These are phyloP conservation scores for Rhizophagus clarus DNA, from an alignment of 192 early-diverging fungal genomes.

Conservation along the genomic window DNA sequence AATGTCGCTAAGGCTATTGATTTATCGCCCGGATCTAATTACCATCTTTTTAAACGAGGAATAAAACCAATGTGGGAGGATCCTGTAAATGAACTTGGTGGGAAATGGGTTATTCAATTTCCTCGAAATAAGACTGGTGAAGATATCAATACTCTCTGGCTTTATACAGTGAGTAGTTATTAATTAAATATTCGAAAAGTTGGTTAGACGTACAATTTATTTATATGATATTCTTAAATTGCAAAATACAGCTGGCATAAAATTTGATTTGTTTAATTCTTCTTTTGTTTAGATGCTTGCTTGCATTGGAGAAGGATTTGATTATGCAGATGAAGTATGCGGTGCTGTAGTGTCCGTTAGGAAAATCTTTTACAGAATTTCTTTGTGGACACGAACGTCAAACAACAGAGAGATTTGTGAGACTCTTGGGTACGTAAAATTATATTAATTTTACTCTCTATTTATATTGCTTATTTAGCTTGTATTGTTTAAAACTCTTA, in stretches of 20 bases:
- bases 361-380: slow-evolving; percentile 79
- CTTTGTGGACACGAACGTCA: slow-evolving; percentile 78
- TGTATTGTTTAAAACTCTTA: slow-evolving; percentile 32
- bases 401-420: slow-evolving; percentile 52
- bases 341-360: slow-evolving; percentile 88
- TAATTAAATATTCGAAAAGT: background rate
- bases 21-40: slow-evolving; percentile 81
- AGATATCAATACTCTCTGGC: slow-evolving; percentile 84
- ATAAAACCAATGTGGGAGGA: slow-evolving; percentile 97
- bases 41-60: slow-evolving; percentile 92
- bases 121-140: slow-evolving; percentile 68
- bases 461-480: background rate
- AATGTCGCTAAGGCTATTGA: slow-evolving; percentile 77
- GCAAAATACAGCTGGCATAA: slow-evolving; percentile 25
- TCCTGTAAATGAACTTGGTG: slow-evolving; percentile 83
- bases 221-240: background rate
- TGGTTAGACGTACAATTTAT: background rate
- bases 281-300: slow-evolving; percentile 71
- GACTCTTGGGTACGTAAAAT: slow-evolving; percentile 54
- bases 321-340: slow-evolving; percentile 77
- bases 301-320: slow-evolving; percentile 86
- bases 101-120: slow-evolving; percentile 85
- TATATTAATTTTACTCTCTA: background rate
- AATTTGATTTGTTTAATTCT: slow-evolving; percentile 22
- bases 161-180: slow-evolving; percentile 66